These are phyloP conservation scores for Mesotaenium endlicherianum DNA, from an alignment of 139 green algal species.

Conservation along the genomic window DNA sequence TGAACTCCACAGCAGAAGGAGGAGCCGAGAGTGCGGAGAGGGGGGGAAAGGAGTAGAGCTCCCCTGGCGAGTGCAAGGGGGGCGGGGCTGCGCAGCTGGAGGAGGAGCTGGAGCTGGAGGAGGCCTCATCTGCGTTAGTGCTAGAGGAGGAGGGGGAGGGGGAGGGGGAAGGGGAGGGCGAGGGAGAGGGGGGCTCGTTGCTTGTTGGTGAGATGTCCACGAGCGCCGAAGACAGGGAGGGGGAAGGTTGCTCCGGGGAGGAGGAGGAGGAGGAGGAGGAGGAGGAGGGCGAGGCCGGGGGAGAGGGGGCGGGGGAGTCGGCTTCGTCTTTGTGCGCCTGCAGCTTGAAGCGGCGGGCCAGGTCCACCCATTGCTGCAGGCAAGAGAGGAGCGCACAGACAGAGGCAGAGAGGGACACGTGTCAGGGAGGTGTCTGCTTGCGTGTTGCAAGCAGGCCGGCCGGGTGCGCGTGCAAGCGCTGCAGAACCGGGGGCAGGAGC, in stretches of 20 bases:
- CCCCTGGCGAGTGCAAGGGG: too few relatives aligned
- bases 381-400: not conserved
- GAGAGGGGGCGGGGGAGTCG: not conserved
- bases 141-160: not conserved
- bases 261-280: not conserved
- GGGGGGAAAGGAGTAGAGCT: too few relatives aligned
- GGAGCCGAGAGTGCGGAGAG: too few relatives aligned
- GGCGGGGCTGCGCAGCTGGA: too few relatives aligned
- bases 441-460: not conserved
- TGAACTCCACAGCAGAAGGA: too few relatives aligned
- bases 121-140: too few relatives aligned
- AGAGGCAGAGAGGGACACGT: not conserved
- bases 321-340: constrained; percentile 24
- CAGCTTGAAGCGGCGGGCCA: constrained; percentile 6
- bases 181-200: not conserved
- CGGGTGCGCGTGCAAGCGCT: not conserved
- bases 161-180: not conserved
- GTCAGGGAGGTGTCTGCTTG: not conserved
- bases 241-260: not conserved
- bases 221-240: not conserved
- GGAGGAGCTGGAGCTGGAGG: too few relatives aligned
- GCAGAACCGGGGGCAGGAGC: not conserved
- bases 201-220: not conserved
- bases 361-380: constrained; percentile 46
- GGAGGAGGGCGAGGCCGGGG: not conserved